Evolutionary conservation across 371 early-diverging fungal species (phyloP), one percentile per base, ranked within the genome.

Genomic region (Haplosporangium sp.): DNA sequence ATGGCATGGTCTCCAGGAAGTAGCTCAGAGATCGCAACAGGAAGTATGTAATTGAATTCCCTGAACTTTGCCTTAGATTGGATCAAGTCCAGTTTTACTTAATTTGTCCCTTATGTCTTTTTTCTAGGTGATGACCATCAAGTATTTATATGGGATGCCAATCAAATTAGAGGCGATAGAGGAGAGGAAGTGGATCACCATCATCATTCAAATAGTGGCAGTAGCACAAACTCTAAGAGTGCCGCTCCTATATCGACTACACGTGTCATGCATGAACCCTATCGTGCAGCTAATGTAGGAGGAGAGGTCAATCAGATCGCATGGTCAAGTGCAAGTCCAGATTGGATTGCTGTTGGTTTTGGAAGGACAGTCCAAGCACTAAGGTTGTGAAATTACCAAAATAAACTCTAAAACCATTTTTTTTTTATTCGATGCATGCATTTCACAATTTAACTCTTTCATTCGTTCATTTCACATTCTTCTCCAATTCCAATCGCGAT

Each of bases 1-100:
- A 84, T 94, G 48, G 86, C 86, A n/a, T 96, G 96, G 96, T 90
- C 95, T 19, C 95, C 96, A 9, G 88, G 88, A 27, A 88, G 92
- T 35, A 82, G 89, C 44, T 87, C 87, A 19, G 92, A 92, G 67
- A 84, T 96, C 11, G 91, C 91, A 65, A 94, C 92, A 9, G 93
- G 92, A 45, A 95, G 95, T 92, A 83, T 66, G 84, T 76, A 50
- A 34, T 15, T n/a, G 45, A 7, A 15, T 7, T 56, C 3, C 3
- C 11, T 20, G 53, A 34, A 37, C 9, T 2, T 34, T 55, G 34
- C 34, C 55, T n/a, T 50, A 7, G 50, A 7, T 1, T 50, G 2
- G 50, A n/a, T n/a, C n/a, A n/a, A n/a, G 15, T 15, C 50, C n/a
- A 6, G 50, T 50, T 50, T n/a, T 50, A 6, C 4, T 42, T 56